Percentiles rank a stretch among this genome's conserved stretches.
Conservation (phyloP, 2,329 filamentous ascomycete species). For the Stemphylium beticola region DNA sequence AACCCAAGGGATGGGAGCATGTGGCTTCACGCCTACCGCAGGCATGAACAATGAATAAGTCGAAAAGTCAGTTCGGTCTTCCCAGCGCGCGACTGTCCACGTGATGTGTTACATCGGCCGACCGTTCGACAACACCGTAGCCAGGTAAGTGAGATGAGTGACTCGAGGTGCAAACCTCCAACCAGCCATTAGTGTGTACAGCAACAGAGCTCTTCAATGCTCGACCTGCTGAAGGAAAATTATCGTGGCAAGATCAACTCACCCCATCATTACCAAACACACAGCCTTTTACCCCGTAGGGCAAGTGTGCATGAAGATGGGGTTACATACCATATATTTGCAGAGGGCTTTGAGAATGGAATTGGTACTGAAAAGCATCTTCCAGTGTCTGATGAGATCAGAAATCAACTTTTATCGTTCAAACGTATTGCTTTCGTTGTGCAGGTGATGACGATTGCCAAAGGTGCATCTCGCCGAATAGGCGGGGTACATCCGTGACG, state of each 20-base stretch:
- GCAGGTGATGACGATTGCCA: conserved; percentile 16
- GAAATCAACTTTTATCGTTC: conserved; percentile 7
- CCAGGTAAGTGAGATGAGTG: conserved; percentile 17
- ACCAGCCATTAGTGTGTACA: conserved; percentile 74
- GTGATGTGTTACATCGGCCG: conserved; percentile 29
- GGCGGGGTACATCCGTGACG: conserved; percentile 26
- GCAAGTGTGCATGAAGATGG: conserved; percentile 69
- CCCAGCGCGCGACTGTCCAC: conserved; percentile 23
- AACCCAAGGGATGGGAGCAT: conserved; percentile 43
- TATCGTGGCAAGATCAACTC: conserved; percentile 67
- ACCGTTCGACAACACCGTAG: conserved; percentile 3
- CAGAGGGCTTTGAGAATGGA: conserved; percentile 5
- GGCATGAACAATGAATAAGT: conserved; percentile 48
- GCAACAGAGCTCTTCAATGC: conserved; percentile 65
- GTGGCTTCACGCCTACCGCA: conserved; percentile 39
- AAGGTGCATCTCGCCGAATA: conserved; percentile 14
- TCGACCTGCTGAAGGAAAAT: conserved; percentile 70
- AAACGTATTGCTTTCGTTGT: neutral
- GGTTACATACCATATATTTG: conserved; percentile 57
- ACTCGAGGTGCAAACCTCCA: conserved; percentile 23
- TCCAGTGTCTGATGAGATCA: conserved; percentile 1
- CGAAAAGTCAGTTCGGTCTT: conserved; percentile 40
- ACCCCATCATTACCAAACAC: conserved; percentile 71
- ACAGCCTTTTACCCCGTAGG: conserved; percentile 58
- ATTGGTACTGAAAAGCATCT: conserved; percentile 1